A percentile compares a stretch with the other conserved stretches of the same genome.
Conservation (phyloP, 768 basidiomycete species). For the Amyloporia xantha region DNA sequence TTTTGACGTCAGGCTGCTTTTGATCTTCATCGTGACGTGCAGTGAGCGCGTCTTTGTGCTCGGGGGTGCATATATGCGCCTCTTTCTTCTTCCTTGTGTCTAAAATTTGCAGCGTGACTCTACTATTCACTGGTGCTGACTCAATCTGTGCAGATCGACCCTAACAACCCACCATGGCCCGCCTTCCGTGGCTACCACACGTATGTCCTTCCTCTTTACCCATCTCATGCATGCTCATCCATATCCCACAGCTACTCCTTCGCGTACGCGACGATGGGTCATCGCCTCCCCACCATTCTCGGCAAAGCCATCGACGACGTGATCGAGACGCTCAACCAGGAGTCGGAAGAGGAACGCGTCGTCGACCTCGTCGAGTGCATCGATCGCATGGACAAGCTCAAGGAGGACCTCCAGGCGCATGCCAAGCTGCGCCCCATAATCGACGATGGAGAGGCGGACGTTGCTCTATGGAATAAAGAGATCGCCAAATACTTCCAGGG, state of each 20-base stretch:
- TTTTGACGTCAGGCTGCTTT: too few species aligned
- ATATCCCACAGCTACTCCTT: conserved; percentile 63
- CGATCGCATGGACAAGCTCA: conserved; percentile 84
- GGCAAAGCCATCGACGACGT: conserved; percentile 94
- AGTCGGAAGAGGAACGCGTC: conserved; percentile 76
- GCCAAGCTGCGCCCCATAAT: conserved; percentile 80
- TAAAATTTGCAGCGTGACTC: background rate
- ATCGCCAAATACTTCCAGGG: conserved; percentile 93
- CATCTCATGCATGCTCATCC: background rate
- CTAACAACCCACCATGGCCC: conserved; percentile 80
- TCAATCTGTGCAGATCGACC: conserved; percentile 47
- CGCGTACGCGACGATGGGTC: conserved; percentile 91
- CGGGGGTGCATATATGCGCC: background rate
- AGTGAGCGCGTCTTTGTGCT: background rate
- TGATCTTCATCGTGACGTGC: background rate
- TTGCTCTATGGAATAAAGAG: conserved; percentile 95
- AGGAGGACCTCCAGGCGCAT: conserved; percentile 81
- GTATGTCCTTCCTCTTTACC: background rate
- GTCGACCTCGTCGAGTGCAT: conserved; percentile 82
- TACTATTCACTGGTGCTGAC: background rate
- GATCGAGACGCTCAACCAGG: conserved; percentile 80
- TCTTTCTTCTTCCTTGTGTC: background rate
- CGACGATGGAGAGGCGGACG: conserved; percentile 88
- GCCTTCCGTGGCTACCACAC: conserved; percentile 66
- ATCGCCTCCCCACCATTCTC: conserved; percentile 90